Base-by-base conservation (phyloP, 2,329 filamentous ascomycete genomes). In the Claviceps maximensis region DNA sequence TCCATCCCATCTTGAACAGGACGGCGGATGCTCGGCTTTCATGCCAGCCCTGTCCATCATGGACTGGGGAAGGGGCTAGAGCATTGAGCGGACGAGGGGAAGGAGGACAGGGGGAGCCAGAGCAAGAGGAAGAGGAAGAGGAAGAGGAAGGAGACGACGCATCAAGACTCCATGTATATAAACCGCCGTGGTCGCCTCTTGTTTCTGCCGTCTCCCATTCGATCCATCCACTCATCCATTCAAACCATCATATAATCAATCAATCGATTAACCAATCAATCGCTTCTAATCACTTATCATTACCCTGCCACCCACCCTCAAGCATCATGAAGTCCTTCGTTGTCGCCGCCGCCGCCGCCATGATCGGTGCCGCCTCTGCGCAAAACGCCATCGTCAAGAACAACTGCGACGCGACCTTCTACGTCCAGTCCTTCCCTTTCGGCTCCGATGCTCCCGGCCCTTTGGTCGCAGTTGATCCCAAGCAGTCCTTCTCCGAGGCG, bases 401-500 rank as follows among this genome's bases (percentile, higher is more conserved):
- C 62, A 61, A 60, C 55, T 71, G 69, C 60, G 10, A 53, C 3
- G 48, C 47, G 4, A 47, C 62, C 4, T 59, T 70, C 60, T 71
- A 65, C 56, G 66, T 70, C 31, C 67, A 71, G 62, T 70, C 69
- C 1, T 63, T 60, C 54, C 67, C 68, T 49, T 68, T 61, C 42
- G 61, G 66, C 49, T 64, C 65, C 9, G 58, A 60, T 36, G 53
- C 57, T 13, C 40, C 66, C 1, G 69, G 68, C 1, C 54, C 63
- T 23, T 54, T 70, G 46, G 67, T 63, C 48, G 63, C 66, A 4
- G 49, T 71, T 23, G 50, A 61, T 33, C 58, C 65, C 19, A 67
- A 67, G 41, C 55, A 67, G 60, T 56, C 56, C 53, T 72, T 69
- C 58, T 49, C 56, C 7, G 70, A 73, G 62, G 54, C 60, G 53